phyloP scores from a whole-genome alignment of 2,329 filamentous ascomycete species.

The Botrytis fragariae region DNA sequence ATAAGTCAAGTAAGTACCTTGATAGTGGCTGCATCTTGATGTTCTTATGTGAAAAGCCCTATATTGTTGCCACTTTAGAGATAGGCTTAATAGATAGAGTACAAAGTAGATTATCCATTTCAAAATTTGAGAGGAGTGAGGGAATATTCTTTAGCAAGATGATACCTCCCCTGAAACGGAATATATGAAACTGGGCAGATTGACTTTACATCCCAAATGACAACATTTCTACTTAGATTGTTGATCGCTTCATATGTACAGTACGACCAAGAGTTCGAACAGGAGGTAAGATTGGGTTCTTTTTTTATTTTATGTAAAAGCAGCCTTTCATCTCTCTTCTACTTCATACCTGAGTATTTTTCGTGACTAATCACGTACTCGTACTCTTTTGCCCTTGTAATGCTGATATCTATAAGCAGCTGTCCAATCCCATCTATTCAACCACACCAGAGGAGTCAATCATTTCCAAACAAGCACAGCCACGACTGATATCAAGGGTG shows the following conservation, averaged over 20 bases:
- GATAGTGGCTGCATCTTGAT: conserved; percentile 2
- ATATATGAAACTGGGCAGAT: not conserved
- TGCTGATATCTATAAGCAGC: not conserved
- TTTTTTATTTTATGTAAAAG: not conserved
- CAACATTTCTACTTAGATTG: not conserved
- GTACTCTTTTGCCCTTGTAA: not conserved
- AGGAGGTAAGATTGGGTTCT: not conserved
- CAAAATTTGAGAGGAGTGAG: not conserved
- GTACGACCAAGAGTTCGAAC: not conserved
- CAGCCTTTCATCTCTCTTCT: not conserved
- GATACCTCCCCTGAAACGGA: not conserved
- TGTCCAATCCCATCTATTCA: not conserved
- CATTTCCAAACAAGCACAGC: conserved; percentile 18
- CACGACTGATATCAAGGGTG: conserved; percentile 7
- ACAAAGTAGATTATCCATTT: not conserved
- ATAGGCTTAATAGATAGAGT: not conserved
- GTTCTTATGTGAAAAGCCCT: not conserved
- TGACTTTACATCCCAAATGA: not conserved
- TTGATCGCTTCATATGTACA: not conserved
- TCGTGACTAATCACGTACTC: not conserved
- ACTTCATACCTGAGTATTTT: not conserved
- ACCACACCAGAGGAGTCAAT: conserved; percentile 5
- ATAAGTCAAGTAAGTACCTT: not conserved
- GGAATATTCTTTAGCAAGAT: not conserved
- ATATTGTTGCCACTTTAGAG: conserved; percentile 2